phyloP scores from a whole-genome alignment of 257 asterid genomes.

The Lavandula angustifolia region DNA sequence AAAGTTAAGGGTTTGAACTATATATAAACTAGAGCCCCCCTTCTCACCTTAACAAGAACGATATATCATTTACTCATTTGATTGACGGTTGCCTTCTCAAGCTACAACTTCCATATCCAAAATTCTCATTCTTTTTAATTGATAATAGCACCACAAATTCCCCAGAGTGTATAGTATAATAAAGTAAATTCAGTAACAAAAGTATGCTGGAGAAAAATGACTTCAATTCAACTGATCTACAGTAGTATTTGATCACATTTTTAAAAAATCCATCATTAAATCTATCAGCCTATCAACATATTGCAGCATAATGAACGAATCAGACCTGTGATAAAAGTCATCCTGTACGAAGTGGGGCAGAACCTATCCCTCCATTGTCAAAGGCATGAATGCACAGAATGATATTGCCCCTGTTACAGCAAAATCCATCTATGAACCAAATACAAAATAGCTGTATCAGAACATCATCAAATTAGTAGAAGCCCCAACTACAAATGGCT shows the following conservation, averaged over 20 bases:
- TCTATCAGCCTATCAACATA: slow-evolving; percentile 27
- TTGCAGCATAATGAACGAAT: slow-evolving; percentile 28
- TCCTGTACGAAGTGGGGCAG: slow-evolving; percentile 18
- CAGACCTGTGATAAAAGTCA: slow-evolving; percentile 37
- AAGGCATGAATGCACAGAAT: slow-evolving; percentile 23
- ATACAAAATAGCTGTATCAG: slow-evolving; percentile 34
- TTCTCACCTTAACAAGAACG: not conserved
- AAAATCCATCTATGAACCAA: slow-evolving; percentile 24
- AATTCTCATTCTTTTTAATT: slow-evolving; percentile 10
- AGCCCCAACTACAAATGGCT: slow-evolving; percentile 91
- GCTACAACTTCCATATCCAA: not conserved
- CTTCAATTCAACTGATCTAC: slow-evolving; percentile 25
- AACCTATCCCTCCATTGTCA: slow-evolving; percentile 23
- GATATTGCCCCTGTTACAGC: not conserved
- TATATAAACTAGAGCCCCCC: not conserved
- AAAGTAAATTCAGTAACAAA: slow-evolving; percentile 10
- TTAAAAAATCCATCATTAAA: slow-evolving; percentile 24
- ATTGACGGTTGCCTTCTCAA: slow-evolving; percentile 15
- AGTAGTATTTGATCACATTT: slow-evolving; percentile 25
- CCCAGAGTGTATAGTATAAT: not conserved
- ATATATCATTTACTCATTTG: not conserved
- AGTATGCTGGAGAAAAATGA: slow-evolving; percentile 4
- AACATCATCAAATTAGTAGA: slow-evolving; percentile 88
- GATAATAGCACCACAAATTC: not conserved
- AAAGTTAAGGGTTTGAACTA: not conserved